phyloP scores from a whole-genome alignment of 2,329 filamentous ascomycete species.

The Neofusicoccum sp. region DNA sequence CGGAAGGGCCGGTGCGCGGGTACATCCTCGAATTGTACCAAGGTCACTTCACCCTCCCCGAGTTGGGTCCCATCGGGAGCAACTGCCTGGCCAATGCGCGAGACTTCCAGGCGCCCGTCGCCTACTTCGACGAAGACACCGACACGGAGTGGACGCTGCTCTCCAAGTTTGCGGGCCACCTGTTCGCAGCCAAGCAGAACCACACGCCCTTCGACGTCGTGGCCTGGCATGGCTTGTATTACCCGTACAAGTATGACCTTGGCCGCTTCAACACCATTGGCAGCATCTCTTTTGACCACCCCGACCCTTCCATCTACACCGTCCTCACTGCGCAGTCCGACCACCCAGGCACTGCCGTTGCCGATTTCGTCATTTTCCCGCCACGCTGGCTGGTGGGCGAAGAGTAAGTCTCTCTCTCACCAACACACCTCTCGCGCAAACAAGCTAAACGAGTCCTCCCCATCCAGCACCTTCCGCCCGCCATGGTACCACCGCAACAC shows the following conservation, averaged over 20 bases:
- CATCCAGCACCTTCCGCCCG: conserved; percentile 59
- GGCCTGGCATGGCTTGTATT: conserved; percentile 70
- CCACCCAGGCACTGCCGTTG: conserved; percentile 55
- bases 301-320: conserved; percentile 65
- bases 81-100: conserved; percentile 64
- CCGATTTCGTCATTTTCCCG: conserved; percentile 72
- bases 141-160: conserved; percentile 57
- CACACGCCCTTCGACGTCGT: conserved; percentile 71
- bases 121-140: conserved; percentile 57
- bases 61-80: conserved; percentile 64
- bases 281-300: conserved; percentile 61
- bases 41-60: conserved; percentile 63
- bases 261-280: conserved; percentile 59
- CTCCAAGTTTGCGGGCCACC: conserved; percentile 60
- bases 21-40: conserved; percentile 69
- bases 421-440: neutral
- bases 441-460: neutral
- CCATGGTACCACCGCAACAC: conserved; percentile 72
- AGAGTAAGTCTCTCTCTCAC: conserved; percentile 35
- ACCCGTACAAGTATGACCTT: conserved; percentile 58
- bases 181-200: conserved; percentile 60
- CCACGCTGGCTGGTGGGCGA: conserved; percentile 69
- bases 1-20: conserved; percentile 60
- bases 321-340: conserved; percentile 63
- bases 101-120: conserved; percentile 64